These are phyloP conservation scores for Colletotrichum melonis DNA, from an alignment of 2,329 filamentous ascomycete species.

Conservation along the genomic window DNA sequence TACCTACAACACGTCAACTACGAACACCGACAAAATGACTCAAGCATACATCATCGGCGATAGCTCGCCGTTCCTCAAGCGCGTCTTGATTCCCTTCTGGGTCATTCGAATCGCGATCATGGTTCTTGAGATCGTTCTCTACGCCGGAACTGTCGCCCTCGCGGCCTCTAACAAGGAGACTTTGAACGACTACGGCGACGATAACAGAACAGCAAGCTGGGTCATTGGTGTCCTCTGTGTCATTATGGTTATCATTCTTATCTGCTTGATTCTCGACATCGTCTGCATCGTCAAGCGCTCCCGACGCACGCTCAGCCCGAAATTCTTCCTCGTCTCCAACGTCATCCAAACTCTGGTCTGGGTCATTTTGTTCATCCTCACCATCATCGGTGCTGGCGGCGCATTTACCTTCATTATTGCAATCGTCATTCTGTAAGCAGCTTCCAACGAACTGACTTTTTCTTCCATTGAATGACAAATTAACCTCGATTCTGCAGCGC, in stretches of 20 bases:
- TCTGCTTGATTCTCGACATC: conserved; percentile 45
- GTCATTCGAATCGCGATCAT: conserved; percentile 45
- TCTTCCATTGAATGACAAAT: not conserved
- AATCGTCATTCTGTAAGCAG: conserved; percentile 43
- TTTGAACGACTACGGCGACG: conserved; percentile 15
- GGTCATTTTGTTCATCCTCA: conserved; percentile 41
- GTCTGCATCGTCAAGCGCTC: conserved; percentile 47
- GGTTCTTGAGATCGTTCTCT: conserved; percentile 41
- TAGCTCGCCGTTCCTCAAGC: conserved; percentile 47
- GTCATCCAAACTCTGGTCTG: conserved; percentile 43
- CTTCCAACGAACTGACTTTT: too few species aligned
- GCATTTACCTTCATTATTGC: conserved; percentile 35
- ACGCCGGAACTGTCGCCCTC: conserved; percentile 37
- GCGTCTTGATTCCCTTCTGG: conserved; percentile 49
- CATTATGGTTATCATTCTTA: conserved; percentile 40
- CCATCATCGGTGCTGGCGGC: conserved; percentile 38
- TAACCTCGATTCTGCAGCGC: conserved; percentile 36
- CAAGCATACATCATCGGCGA: conserved; percentile 43
- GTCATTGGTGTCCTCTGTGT: conserved; percentile 40
- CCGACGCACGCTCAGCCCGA: conserved; percentile 43
- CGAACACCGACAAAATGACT: conserved; percentile 37
- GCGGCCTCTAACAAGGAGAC: conserved; percentile 38
- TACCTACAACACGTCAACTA: not conserved
- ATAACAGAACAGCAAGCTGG: not conserved
- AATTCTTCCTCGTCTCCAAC: conserved; percentile 45